These are phyloP conservation scores for Onygena corvina DNA, from an alignment of 2,329 filamentous ascomycete genomes.

Conservation along the genomic window DNA sequence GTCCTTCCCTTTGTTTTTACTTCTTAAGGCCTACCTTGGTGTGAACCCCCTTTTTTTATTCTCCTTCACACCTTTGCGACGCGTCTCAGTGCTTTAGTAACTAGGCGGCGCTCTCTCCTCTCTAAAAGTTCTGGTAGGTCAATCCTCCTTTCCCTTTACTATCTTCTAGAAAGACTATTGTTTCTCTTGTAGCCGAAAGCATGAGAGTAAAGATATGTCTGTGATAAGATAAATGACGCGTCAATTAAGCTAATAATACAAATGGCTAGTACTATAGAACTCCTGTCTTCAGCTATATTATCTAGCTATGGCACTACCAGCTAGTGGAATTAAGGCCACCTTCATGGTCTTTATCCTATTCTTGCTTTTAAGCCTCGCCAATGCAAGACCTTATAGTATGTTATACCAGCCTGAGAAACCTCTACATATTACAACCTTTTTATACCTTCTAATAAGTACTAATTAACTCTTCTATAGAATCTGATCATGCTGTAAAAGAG, in stretches of 20 bases:
- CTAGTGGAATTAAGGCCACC: constrained; percentile 36
- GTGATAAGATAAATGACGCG: not conserved
- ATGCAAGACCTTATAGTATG: constrained; percentile 33
- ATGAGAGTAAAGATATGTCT: too few relatives aligned
- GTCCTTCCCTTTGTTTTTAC: too few relatives aligned
- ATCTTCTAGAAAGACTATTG: too few relatives aligned
- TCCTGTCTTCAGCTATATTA: not conserved
- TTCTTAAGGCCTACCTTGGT: too few relatives aligned
- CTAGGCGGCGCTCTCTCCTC: too few relatives aligned
- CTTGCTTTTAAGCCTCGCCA: constrained; percentile 32
- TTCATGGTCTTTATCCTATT: constrained; percentile 29
- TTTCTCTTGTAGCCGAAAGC: too few relatives aligned
- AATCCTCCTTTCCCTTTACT: too few relatives aligned
- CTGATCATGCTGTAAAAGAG: constrained; percentile 27
- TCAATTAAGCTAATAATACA: not conserved
- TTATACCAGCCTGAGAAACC: not conserved
- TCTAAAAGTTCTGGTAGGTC: too few relatives aligned
- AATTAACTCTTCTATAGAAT: constrained; percentile 11
- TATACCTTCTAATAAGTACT: not conserved
- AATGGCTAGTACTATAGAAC: not conserved
- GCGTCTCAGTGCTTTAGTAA: too few relatives aligned
- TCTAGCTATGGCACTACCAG: not conserved
- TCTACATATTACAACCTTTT: not conserved
- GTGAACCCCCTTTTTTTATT: too few relatives aligned
- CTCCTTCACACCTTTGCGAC: too few relatives aligned